A percentile compares a stretch with the other conserved stretches of the same genome.
phyloP scores from a whole-genome alignment of 352 stramenopile species.

The Phytophthora multivora region DNA sequence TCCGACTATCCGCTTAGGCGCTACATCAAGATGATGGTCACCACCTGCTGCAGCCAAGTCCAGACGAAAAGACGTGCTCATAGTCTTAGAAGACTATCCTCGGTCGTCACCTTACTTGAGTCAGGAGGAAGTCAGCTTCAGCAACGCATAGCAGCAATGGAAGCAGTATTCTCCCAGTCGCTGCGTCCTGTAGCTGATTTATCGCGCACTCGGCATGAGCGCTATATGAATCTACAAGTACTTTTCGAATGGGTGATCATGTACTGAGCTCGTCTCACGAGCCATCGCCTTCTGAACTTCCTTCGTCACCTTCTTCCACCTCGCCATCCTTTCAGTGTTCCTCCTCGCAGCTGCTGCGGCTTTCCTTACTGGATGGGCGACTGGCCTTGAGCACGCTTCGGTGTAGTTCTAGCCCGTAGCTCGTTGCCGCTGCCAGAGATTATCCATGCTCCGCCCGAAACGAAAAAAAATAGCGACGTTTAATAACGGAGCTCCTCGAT shows the following conservation, averaged over 20 bases:
- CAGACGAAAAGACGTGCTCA: slow-evolving; percentile 2
- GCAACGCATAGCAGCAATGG: not conserved
- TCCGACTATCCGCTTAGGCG: too few species aligned
- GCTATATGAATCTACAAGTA: not conserved
- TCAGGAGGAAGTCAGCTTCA: not conserved
- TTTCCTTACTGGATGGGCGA: slow-evolving; percentile 9
- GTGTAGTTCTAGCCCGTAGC: not conserved
- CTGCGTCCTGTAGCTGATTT: slow-evolving; percentile 6
- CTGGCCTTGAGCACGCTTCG: not conserved
- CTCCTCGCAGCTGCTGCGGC: slow-evolving; percentile 16
- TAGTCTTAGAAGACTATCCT: not conserved
- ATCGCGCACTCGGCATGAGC: not conserved
- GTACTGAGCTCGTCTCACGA: not conserved
- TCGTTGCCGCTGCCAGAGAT: not conserved
- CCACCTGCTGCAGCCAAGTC: not conserved
- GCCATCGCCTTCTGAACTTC: not conserved
- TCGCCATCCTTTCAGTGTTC: slow-evolving; percentile 6
- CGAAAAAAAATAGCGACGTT: not conserved
- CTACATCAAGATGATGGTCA: not conserved
- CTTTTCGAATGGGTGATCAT: not conserved
- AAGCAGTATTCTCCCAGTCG: not conserved
- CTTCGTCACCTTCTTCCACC: not conserved
- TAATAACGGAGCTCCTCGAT: slow-evolving; percentile 5
- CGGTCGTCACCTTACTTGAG: not conserved
- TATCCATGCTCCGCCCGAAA: not conserved